phyloP scores from a whole-genome alignment of 2,329 filamentous ascomycete species.

The Ophiostoma triangulosporum region DNA sequence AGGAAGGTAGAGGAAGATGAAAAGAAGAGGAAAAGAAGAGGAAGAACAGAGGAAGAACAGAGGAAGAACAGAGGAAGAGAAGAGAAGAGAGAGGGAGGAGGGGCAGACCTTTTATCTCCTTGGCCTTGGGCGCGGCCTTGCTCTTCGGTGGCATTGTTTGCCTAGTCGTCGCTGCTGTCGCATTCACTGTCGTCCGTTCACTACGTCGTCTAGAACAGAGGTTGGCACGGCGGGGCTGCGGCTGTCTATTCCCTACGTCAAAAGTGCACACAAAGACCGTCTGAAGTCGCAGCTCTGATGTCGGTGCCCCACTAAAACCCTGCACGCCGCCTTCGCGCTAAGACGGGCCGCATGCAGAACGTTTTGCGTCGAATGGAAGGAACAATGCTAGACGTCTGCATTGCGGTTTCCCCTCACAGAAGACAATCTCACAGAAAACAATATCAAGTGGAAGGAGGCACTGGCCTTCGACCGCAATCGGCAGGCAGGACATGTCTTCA shows the following conservation, averaged over 20 bases:
- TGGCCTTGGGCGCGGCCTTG: slow-evolving; percentile 18
- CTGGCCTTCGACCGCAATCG: too few species aligned
- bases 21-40: not conserved
- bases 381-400: not conserved
- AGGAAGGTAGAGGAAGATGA: not conserved
- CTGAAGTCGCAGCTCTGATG: not conserved
- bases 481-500: too few species aligned
- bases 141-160: slow-evolving; percentile 22
- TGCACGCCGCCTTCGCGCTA: not conserved
- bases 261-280: not conserved
- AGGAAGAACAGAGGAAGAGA: not conserved
- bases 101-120: slow-evolving; percentile 18
- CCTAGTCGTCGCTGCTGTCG: not conserved
- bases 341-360: not conserved
- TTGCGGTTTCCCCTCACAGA: not conserved
- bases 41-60: not conserved
- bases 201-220: not conserved
- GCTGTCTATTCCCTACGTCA: not conserved
- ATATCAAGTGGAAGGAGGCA: not conserved
- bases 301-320: not conserved
- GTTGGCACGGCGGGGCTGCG: not conserved
- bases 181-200: not conserved
- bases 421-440: not conserved
- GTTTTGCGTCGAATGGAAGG: not conserved
- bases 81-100: not conserved